A percentile compares a stretch with the other conserved stretches of the same genome.
Conservation (phyloP, 164 flowering plant species). For the Chimonanthus salicifolius region DNA sequence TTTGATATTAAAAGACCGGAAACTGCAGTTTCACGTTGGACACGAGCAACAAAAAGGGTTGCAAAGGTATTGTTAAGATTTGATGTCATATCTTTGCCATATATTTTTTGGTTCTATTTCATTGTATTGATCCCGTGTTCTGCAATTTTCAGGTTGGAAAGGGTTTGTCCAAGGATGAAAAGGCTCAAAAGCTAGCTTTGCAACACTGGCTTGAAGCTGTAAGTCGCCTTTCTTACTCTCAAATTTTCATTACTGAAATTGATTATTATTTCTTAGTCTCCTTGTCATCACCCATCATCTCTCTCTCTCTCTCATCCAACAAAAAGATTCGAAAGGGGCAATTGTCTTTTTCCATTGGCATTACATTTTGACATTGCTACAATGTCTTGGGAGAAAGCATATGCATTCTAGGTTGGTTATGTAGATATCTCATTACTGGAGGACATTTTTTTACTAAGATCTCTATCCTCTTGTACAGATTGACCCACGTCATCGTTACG, state of each 20-base stretch:
- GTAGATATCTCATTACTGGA: neutral
- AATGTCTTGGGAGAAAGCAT: neutral
- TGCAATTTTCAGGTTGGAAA: slow-evolving; percentile 54
- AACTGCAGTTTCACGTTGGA: slow-evolving; percentile 55
- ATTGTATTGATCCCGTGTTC: neutral
- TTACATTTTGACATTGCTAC: neutral
- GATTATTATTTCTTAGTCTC: neutral
- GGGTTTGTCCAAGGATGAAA: slow-evolving; percentile 70
- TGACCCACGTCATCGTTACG: slow-evolving; percentile 74
- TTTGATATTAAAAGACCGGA: slow-evolving; percentile 39
- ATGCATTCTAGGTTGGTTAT: neutral
- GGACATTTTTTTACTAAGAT: neutral
- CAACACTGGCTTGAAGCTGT: slow-evolving; percentile 90
- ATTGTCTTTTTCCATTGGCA: neutral
- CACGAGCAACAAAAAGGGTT: slow-evolving; percentile 44
- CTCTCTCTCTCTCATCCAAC: neutral
- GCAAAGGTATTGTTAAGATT: slow-evolving; percentile 42
- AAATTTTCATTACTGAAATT: neutral
- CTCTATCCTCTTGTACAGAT: slow-evolving; percentile 29
- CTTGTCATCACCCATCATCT: neutral
- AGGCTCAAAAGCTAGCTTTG: slow-evolving; percentile 64
- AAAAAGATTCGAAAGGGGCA: neutral
- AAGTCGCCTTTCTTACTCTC: slow-evolving; percentile 17
- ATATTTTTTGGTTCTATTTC: neutral
- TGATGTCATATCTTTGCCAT: neutral